Evolutionary conservation across 2,329 filamentous ascomycete genomes (phyloP), one percentile per base, ranked within the genome.

Genomic region (Epicoccum sorghinum): DNA sequence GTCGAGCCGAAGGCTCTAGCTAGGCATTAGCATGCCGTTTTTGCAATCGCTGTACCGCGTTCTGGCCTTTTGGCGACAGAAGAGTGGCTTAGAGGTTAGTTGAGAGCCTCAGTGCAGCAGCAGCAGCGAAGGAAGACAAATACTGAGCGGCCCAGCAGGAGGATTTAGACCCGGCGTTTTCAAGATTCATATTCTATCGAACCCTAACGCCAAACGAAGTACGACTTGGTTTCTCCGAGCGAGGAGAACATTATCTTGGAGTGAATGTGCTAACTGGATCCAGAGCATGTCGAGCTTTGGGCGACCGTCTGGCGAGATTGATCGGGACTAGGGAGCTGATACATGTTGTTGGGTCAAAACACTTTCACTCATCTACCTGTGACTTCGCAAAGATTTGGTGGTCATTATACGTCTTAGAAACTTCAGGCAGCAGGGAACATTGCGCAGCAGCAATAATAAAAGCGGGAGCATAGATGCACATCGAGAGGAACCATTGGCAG

Each of bases 171-270:
- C 49, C 50, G 1, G 43, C 50, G n/a, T 53, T 49, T 7, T 27
- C 37, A 3, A 43, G 33, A 9, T 53, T 53, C 13, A 18, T 58
- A 7, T 53, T 53, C 18, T 47, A 53, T 30, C 37, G 14, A 25
- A 25, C 25, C 4, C 12, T 53, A 12, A 37, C 43, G 43, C 50
- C 50, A 8, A 53, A 53, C 6, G 50, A 53, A 25, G 50, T 53
- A 37, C 12, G n/a, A 18, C 23, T 2, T 23, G 1, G 12, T 12
- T 2, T 22, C 7, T 13, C 23, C 12, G 2, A 14, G 14, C 13
- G 32, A 33, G 13, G 32, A 18, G 8, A 4, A 7, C 2, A n/a
- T 22, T 10, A 7, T 4, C 3, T 22, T 27, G 25, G 30, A 3
- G 25, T 8, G 30, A n/a, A 4, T 33, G 10, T n/a, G 9, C 40